These are phyloP conservation scores for Cairneyella variabilis DNA, from an alignment of 495 filamentous ascomycete species.

Conservation along the genomic window DNA sequence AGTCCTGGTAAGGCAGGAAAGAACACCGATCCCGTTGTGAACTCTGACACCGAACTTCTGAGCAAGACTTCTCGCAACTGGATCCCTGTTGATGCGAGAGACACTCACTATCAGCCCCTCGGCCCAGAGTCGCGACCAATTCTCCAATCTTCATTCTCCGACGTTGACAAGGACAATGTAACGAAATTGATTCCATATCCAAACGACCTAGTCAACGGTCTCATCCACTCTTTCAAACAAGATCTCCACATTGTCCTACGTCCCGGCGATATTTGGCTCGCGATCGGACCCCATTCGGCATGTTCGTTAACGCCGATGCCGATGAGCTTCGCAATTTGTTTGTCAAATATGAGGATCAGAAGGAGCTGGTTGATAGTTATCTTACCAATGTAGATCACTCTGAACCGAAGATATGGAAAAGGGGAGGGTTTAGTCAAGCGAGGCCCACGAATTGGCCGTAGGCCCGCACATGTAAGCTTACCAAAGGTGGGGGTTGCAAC, in stretches of 20 bases:
- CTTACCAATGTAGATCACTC: too few species aligned
- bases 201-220: conserved; percentile 31
- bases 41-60: background rate
- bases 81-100: background rate
- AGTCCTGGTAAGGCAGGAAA: background rate
- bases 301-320: conserved; percentile 32
- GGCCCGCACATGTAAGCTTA: too few species aligned
- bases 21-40: background rate
- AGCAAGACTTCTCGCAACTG: background rate
- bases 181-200: conserved; percentile 3
- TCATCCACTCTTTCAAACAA: conserved; percentile 27
- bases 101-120: background rate
- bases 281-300: conserved; percentile 33
- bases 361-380: too few species aligned
- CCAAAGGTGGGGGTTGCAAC: too few species aligned
- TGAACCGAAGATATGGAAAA: too few species aligned
- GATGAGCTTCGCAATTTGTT: conserved; percentile 34
- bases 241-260: conserved; percentile 35
- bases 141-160: conserved; percentile 17
- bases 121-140: background rate
- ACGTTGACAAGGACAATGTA: background rate
- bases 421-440: too few species aligned
- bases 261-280: conserved; percentile 39
- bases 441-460: too few species aligned
- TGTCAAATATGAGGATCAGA: conserved; percentile 33